Evolutionary conservation across 805 yeast species (phyloP).

Genomic region (Cyberlindnera mycetangii): DNA sequence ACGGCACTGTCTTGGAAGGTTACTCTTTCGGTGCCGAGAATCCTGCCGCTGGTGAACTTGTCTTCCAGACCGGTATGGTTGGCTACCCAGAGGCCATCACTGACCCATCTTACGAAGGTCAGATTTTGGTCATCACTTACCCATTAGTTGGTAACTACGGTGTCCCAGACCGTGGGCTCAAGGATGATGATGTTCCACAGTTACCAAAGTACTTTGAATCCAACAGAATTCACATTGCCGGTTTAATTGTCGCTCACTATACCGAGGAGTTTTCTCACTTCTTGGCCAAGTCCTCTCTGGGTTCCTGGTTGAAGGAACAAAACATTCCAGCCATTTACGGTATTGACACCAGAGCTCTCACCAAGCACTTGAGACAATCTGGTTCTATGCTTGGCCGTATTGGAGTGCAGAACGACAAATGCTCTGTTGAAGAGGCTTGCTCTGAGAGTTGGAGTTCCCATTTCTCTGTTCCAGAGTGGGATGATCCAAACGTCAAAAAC

Average conservation of each 20-base stretch:
- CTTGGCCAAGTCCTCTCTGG: constrained; percentile 88
- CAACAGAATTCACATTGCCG: constrained; percentile 89
- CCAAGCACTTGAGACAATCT: constrained; percentile 86
- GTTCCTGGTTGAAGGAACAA: constrained; percentile 89
- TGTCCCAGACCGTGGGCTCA: constrained; percentile 84
- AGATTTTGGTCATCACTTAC: constrained; percentile 91
- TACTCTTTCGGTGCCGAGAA: constrained; percentile 94
- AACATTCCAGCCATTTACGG: constrained; percentile 96
- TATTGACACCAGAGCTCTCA: constrained; percentile 93
- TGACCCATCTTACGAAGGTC: constrained; percentile 98
- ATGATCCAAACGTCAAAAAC: constrained; percentile 87
- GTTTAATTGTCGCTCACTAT: constrained; percentile 93
- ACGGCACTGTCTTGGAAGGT: constrained; percentile 86
- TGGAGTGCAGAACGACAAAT: constrained; percentile 50
- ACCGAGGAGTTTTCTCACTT: constrained; percentile 94
- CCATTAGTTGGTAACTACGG: constrained; percentile 98
- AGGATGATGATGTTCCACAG: constrained; percentile 69
- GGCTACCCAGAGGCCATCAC: constrained; percentile 98
- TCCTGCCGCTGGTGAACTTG: constrained; percentile 93
- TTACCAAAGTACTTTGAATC: constrained; percentile 95
- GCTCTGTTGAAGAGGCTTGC: constrained; percentile 31
- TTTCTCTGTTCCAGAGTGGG: constrained; percentile 83
- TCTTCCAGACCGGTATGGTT: constrained; percentile 99
- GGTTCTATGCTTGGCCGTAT: constrained; percentile 95
- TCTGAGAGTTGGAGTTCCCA: constrained; percentile 53